Base-by-base conservation (phyloP, 148 eudicot genomes). In the Amaranthus palmeri region DNA sequence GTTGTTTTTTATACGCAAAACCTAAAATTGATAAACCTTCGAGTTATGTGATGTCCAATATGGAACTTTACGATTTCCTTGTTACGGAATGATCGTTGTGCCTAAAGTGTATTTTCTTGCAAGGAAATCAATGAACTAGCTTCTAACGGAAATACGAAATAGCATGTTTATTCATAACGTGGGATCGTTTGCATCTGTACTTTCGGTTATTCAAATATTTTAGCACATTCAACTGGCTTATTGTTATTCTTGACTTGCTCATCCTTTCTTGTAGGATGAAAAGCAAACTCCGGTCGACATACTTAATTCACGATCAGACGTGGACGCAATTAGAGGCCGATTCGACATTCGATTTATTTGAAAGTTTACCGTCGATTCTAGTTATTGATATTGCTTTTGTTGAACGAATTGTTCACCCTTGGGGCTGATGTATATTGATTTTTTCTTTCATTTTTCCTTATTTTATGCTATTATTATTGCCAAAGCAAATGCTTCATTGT, bases 401-500 rank as follows among this genome's bases (percentile, higher is more conserved):
- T 65, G 63, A 46, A 48, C 43, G 69, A 68, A 81, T 67, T 56
- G 68, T 59, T 76, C 69, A 53, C 41, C 54, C 12, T 25, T 56
- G 76, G 71, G 72, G 82, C 54, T 74, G 51, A 60, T 79, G 79
- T 76, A 68, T 66, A 72, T 76, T 49, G 68, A n/a, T 72, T 56
- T 53, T 67, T 64, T 66, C 8, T 14, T 57, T 10, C 62, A 49
- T 67, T 64, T 44, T 48, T 69, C 40, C 63, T 51, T 57, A 12
- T 46, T 76, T 17, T 58, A 61, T 68, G 63, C 69, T 73, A 74
- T 71, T 71, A 74, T 71, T 71, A 75, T 68, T 82, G 78, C 81
- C 70, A 45, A 69, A 76, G 49, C 58, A 63, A 74, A 50, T 74
- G 78, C 81, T 74, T 66, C 83, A 65, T 13, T 87, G 92, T 88